A percentile compares a stretch with the other conserved stretches of the same genome.
phyloP scores from a whole-genome alignment of 2,329 filamentous ascomycete genomes.

The Aspergillus fructus region DNA sequence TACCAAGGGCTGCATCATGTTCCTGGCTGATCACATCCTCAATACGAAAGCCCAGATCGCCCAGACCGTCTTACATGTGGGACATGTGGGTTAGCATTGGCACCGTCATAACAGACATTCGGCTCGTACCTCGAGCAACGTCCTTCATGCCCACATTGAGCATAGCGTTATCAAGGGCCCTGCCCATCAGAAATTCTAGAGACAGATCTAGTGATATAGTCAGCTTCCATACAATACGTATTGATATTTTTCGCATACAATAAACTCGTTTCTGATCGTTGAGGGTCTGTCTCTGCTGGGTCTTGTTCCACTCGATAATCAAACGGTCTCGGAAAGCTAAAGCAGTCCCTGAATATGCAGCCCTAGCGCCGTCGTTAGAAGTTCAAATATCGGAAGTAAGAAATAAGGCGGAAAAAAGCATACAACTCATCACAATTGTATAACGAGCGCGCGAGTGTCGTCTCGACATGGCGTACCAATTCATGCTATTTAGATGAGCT shows the following conservation, averaged over 20 bases:
- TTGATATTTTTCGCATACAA: constrained; percentile 52
- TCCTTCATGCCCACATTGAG: constrained; percentile 90
- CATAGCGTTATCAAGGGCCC: constrained; percentile 97
- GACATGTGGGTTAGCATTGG: constrained; percentile 16
- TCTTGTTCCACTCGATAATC: constrained; percentile 96
- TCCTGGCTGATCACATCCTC: constrained; percentile 95
- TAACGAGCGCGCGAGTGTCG: constrained; percentile 88
- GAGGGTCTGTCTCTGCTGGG: constrained; percentile 92
- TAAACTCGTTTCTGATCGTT: constrained; percentile 91
- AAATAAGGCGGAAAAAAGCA: constrained; percentile 17
- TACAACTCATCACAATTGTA: constrained; percentile 93
- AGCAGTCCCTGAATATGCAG: constrained; percentile 86
- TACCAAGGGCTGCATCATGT: constrained; percentile 92
- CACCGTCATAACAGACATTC: constrained; percentile 1
- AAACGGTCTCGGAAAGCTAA: constrained; percentile 90
- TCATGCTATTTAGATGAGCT: constrained; percentile 54
- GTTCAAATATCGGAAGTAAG: not conserved
- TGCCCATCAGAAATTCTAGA: constrained; percentile 95
- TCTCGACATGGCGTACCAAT: constrained; percentile 92
- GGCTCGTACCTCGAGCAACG: constrained; percentile 67
- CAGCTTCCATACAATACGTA: not conserved
- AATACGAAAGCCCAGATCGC: constrained; percentile 90
- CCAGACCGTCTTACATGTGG: constrained; percentile 66
- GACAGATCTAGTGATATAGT: constrained; percentile 65
- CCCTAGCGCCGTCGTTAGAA: constrained; percentile 44